Conservation (phyloP, 139 green algal species). For the Microglena sp. region DNA sequence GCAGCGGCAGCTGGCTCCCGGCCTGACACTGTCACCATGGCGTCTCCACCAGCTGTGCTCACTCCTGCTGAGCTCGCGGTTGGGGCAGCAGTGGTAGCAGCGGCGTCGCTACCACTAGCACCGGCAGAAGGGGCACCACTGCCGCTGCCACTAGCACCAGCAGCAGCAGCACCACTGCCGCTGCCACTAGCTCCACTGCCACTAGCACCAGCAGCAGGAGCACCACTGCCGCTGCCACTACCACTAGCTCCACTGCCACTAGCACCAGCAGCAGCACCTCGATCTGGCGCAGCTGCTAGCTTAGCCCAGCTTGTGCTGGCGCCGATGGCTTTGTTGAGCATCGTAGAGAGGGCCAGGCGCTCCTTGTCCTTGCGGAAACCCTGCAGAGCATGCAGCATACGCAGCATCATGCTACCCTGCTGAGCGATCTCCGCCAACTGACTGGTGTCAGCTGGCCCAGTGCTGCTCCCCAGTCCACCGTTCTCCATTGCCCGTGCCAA, state of each 20-base stretch:
- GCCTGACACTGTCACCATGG: no score
- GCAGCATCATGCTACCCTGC: conserved; percentile 46
- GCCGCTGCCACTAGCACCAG: no score
- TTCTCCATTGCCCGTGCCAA: conserved; percentile 27
- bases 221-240: not conserved
- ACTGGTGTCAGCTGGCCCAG: conserved; percentile 19
- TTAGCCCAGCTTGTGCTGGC: not conserved
- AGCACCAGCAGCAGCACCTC: not conserved
- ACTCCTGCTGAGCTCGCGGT: not conserved
- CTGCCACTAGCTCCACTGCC: not conserved
- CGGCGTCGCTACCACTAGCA: no score
- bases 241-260: not conserved
- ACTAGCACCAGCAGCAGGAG: not conserved
- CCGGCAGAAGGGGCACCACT: no score
- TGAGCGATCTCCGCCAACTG: conserved; percentile 19
- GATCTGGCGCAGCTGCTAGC: not conserved
- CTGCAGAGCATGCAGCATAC: conserved; percentile 57
- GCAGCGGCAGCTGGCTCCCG: no score
- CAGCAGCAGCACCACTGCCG: no score
- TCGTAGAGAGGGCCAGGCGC: not conserved
- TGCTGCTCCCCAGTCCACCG: no score
- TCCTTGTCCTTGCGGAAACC: conserved; percentile 31
- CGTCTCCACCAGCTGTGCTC: no score
- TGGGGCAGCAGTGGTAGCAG: no score
- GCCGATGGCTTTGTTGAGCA: conserved; percentile 6